Evolutionary conservation across 345 rosid genomes (phyloP).

Genomic region (Eucalyptus regnans): DNA sequence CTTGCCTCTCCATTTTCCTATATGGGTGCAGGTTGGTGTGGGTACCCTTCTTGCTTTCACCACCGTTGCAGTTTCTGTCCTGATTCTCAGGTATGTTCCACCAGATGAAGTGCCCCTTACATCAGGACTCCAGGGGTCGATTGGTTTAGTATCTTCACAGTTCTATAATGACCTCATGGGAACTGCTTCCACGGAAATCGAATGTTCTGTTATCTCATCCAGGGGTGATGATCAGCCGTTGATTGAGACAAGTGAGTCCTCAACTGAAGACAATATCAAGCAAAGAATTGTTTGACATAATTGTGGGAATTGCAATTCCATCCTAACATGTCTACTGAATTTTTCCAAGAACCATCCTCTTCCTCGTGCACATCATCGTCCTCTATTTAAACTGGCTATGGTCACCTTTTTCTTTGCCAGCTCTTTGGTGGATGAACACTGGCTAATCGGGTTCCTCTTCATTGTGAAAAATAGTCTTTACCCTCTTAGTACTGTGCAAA

Average conservation of each 20-base stretch:
- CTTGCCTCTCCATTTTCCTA: background rate
- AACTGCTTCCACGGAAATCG: constrained; percentile 2
- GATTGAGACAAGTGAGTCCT: constrained; percentile 11
- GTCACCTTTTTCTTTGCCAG: background rate
- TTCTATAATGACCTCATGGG: constrained; percentile 16
- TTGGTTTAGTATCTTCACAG: constrained; percentile 20
- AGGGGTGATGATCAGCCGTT: constrained; percentile 23
- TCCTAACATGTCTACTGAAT: background rate
- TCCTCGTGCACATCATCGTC: background rate
- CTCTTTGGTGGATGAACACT: background rate
- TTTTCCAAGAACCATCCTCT: background rate
- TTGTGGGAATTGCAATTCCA: background rate
- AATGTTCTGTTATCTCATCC: constrained; percentile 11
- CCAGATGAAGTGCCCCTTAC: constrained; percentile 88
- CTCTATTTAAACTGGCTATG: background rate
- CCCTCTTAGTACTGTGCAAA: background rate
- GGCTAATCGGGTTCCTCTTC: background rate
- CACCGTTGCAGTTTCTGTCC: constrained; percentile 77
- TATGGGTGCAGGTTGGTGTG: constrained; percentile 70
- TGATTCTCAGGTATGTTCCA: constrained; percentile 89
- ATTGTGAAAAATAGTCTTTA: background rate
- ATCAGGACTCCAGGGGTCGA: constrained; percentile 59
- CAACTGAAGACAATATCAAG: constrained; percentile 18
- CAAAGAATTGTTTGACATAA: background rate
- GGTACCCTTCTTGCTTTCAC: constrained; percentile 97